Conservation (phyloP, 108 stramenopile genomes). For the Skeletonema costatum region DNA sequence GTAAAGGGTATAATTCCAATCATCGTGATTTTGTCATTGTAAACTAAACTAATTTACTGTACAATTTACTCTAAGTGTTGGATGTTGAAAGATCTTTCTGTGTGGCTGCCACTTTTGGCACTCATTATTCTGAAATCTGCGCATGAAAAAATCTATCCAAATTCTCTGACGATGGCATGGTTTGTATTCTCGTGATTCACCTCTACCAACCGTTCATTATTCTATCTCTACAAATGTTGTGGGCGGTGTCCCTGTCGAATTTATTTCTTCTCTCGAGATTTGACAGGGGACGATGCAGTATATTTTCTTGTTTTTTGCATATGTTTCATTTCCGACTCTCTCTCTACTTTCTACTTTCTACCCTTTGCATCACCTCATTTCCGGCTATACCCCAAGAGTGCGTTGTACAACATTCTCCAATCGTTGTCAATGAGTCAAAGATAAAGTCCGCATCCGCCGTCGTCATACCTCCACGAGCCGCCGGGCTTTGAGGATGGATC, state of each 20-base stretch:
- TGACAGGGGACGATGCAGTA: background rate
- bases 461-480: slow-evolving; percentile 46
- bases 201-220: background rate
- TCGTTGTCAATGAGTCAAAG: slow-evolving; percentile 68
- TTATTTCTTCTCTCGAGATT: background rate
- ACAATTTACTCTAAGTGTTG: background rate
- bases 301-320: background rate
- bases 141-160: background rate
- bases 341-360: background rate
- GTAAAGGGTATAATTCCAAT: background rate
- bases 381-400: slow-evolving; percentile 46
- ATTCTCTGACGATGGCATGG: background rate
- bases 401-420: slow-evolving; percentile 79
- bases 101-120: background rate
- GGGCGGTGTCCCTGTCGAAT: background rate
- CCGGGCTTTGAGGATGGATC: slow-evolving; percentile 9
- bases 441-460: slow-evolving; percentile 74
- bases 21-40: background rate
- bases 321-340: background rate
- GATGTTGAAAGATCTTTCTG: background rate
- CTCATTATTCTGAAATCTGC: background rate
- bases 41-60: slow-evolving; percentile 1
- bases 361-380: background rate
- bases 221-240: background rate
- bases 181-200: background rate